Conservation (phyloP, 2,329 filamentous ascomycete species). For the Diaporthe sp. region DNA sequence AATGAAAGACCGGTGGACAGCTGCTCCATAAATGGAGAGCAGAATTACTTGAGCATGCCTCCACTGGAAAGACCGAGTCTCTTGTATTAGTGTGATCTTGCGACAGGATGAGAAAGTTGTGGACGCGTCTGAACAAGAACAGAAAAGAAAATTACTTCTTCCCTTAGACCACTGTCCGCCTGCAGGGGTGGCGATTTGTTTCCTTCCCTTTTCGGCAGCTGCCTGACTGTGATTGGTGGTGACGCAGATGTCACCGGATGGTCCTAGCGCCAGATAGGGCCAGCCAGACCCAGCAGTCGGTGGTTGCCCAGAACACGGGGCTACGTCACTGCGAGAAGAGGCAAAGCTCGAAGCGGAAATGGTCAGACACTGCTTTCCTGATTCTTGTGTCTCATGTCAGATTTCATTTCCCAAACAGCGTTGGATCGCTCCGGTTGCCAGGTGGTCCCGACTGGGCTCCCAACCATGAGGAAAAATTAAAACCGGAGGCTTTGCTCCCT, state of each 20-base stretch:
- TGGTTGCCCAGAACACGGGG: neutral
- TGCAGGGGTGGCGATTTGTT: neutral
- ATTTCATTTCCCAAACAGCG: slow-evolving; percentile 24
- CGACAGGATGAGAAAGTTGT: neutral
- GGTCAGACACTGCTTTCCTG: slow-evolving; percentile 16
- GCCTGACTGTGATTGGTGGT: slow-evolving; percentile 16
- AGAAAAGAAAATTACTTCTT: neutral
- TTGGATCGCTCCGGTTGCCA: neutral
- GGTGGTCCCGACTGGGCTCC: neutral
- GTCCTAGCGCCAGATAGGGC: neutral
- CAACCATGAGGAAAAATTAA: neutral
- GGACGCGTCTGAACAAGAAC: too few relatives aligned
- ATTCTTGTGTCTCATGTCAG: slow-evolving; percentile 25
- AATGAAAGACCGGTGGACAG: neutral
- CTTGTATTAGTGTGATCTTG: neutral
- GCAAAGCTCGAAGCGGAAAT: slow-evolving; percentile 10
- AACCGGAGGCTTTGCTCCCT: slow-evolving; percentile 9
- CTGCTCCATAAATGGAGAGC: neutral
- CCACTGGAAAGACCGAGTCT: neutral
- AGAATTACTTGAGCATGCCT: neutral
- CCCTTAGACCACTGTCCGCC: neutral
- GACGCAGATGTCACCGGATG: neutral
- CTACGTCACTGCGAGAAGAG: slow-evolving; percentile 17
- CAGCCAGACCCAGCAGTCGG: neutral
- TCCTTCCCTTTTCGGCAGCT: slow-evolving; percentile 26